These are phyloP conservation scores for Coemansia sp. DNA, from an alignment of 192 early-diverging fungal species.

Conservation along the genomic window DNA sequence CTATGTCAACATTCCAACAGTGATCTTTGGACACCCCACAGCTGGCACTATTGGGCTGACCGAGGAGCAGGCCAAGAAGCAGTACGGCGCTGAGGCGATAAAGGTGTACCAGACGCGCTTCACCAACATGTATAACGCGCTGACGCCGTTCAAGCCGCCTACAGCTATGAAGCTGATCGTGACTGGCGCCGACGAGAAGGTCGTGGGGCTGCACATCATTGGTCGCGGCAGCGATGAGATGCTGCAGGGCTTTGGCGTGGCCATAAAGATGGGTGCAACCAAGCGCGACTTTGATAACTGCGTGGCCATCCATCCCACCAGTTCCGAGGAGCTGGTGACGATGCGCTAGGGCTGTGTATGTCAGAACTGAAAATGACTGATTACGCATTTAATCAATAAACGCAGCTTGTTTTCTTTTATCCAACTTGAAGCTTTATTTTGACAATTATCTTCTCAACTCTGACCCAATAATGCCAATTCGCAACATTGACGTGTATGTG, in stretches of 20 bases:
- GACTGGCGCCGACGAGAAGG: constrained; percentile 85
- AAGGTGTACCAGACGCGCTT: constrained; percentile 88
- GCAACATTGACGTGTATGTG: constrained; percentile 43
- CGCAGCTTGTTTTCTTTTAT: too few relatives aligned
- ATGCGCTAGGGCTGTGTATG: constrained; percentile 25
- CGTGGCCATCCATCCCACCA: constrained; percentile 97
- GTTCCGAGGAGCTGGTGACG: constrained; percentile 92
- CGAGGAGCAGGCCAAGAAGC: constrained; percentile 72
- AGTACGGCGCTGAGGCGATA: constrained; percentile 75
- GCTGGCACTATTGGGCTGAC: constrained; percentile 88
- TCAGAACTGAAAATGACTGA: too few relatives aligned
- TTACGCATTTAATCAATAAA: too few relatives aligned
- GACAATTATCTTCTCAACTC: neutral
- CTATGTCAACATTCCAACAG: constrained; percentile 91
- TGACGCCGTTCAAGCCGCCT: constrained; percentile 83
- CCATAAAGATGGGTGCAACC: constrained; percentile 98
- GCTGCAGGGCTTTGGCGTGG: constrained; percentile 95
- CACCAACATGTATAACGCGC: constrained; percentile 86
- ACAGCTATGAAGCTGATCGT: constrained; percentile 93
- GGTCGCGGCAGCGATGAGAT: constrained; percentile 87
- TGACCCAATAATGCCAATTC: constrained; percentile 39
- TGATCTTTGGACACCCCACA: constrained; percentile 93
- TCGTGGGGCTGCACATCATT: constrained; percentile 93
- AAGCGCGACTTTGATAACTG: constrained; percentile 95
- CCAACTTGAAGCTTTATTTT: too few relatives aligned